phyloP scores from a whole-genome alignment of 768 basidiomycete species.

The Boletus barrowsii region DNA sequence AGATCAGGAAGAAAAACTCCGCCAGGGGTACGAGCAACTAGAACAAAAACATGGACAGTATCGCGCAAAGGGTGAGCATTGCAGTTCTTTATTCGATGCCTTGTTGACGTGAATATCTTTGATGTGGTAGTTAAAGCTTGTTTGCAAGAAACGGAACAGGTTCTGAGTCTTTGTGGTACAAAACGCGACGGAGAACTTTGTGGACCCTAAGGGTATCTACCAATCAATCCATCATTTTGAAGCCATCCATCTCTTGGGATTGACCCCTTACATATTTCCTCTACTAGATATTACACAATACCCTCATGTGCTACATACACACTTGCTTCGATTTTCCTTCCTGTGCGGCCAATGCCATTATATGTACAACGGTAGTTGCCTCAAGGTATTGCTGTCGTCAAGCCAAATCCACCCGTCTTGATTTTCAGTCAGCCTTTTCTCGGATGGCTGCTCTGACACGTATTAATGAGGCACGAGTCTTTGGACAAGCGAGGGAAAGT shows the following conservation, averaged over 20 bases:
- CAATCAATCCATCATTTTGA: not conserved
- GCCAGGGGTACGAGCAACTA: slow-evolving; percentile 37
- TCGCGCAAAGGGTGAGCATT: slow-evolving; percentile 37
- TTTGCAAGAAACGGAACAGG: slow-evolving; percentile 44
- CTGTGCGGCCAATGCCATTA: not conserved
- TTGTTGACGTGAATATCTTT: slow-evolving; percentile 8
- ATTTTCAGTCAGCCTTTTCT: not conserved
- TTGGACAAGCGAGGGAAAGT: too few species aligned
- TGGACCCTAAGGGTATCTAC: not conserved
- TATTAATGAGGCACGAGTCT: too few species aligned
- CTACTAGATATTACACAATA: not conserved
- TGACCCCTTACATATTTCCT: not conserved
- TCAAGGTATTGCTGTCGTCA: not conserved
- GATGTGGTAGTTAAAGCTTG: slow-evolving; percentile 35
- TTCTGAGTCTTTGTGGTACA: slow-evolving; percentile 43
- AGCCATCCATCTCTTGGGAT: not conserved
- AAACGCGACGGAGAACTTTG: slow-evolving; percentile 35
- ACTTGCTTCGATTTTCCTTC: not conserved
- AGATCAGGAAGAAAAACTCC: slow-evolving; percentile 40
- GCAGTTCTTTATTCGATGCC: not conserved
- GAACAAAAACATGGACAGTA: slow-evolving; percentile 42
- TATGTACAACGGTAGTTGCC: too few species aligned
- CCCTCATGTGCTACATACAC: not conserved
- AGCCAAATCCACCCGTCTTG: not conserved
- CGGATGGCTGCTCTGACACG: too few species aligned